Conservation (phyloP, 2,329 filamentous ascomycete species). For the Diaporthe velutina region DNA sequence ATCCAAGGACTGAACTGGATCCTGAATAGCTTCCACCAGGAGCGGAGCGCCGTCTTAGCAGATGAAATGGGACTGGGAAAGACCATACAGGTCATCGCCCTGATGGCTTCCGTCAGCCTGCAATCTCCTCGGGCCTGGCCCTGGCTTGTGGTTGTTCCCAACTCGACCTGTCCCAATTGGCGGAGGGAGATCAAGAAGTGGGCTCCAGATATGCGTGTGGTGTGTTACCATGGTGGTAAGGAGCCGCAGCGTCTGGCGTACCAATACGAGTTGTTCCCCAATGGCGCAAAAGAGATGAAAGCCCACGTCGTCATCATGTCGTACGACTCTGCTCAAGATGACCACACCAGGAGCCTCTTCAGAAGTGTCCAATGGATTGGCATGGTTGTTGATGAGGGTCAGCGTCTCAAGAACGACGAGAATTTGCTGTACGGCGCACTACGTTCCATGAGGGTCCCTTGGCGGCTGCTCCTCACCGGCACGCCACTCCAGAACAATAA, state of each 20-base stretch:
- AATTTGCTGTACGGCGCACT: slow-evolving; percentile 85
- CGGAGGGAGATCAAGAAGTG: slow-evolving; percentile 95
- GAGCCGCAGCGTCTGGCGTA: slow-evolving; percentile 82
- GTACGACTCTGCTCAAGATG: slow-evolving; percentile 88
- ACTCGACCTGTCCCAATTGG: slow-evolving; percentile 98
- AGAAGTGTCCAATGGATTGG: slow-evolving; percentile 84
- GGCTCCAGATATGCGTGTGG: slow-evolving; percentile 86
- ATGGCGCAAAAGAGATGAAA: slow-evolving; percentile 74
- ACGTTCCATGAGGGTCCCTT: slow-evolving; percentile 80
- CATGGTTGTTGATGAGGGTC: slow-evolving; percentile 93
- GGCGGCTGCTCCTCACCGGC: slow-evolving; percentile 87
- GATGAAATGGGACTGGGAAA: slow-evolving; percentile 99
- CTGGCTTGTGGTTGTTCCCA: slow-evolving; percentile 93
- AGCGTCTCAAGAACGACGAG: slow-evolving; percentile 93
- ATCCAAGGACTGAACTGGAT: slow-evolving; percentile 95
- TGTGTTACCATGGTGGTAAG: slow-evolving; percentile 89
- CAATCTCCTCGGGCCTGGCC: slow-evolving; percentile 84
- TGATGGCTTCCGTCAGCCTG: slow-evolving; percentile 80
- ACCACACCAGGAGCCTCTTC: slow-evolving; percentile 75
- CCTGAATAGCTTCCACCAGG: slow-evolving; percentile 86
- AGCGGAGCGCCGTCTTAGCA: slow-evolving; percentile 89
- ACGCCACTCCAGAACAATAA: slow-evolving; percentile 97
- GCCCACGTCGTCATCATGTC: slow-evolving; percentile 96
- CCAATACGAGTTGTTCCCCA: slow-evolving; percentile 87
- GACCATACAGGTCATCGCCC: slow-evolving; percentile 90